phyloP scores from a whole-genome alignment of 2,329 filamentous ascomycete genomes.

The Pseudomassariella vexata region DNA sequence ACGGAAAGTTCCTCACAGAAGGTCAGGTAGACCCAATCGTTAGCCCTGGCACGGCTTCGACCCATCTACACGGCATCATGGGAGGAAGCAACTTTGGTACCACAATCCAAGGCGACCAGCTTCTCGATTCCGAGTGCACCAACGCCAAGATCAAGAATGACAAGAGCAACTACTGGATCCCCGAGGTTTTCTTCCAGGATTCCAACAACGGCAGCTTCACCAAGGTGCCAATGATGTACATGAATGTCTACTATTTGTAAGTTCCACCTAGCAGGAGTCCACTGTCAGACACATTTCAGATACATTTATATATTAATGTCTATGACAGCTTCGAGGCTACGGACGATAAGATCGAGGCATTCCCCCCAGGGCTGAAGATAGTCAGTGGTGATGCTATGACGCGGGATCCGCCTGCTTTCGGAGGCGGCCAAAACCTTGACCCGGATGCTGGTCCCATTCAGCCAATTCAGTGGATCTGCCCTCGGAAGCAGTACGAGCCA shows the following conservation, averaged over 20 bases:
- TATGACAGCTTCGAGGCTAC: constrained; percentile 49
- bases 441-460: constrained; percentile 38
- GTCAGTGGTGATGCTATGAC: constrained; percentile 57
- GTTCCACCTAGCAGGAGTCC: constrained; percentile 20
- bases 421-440: constrained; percentile 40
- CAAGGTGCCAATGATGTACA: constrained; percentile 63
- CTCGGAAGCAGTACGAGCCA: constrained; percentile 39
- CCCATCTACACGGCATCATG: constrained; percentile 66
- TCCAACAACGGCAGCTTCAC: constrained; percentile 57
- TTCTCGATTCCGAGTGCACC: constrained; percentile 60
- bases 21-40: constrained; percentile 65
- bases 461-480: constrained; percentile 55
- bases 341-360: constrained; percentile 61
- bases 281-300: not conserved
- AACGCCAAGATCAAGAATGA: constrained; percentile 65
- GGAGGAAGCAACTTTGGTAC: constrained; percentile 64
- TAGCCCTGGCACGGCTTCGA: constrained; percentile 48
- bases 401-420: constrained; percentile 50
- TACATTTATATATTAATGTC: constrained; percentile 18
- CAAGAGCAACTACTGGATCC: constrained; percentile 73
- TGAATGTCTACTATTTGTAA: constrained; percentile 72
- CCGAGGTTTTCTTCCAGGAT: constrained; percentile 62
- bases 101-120: constrained; percentile 53
- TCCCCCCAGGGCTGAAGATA: constrained; percentile 68
- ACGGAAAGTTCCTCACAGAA: constrained; percentile 55